These are phyloP conservation scores for Lactarius sp. DNA, from an alignment of 768 basidiomycete genomes.

Conservation along the genomic window DNA sequence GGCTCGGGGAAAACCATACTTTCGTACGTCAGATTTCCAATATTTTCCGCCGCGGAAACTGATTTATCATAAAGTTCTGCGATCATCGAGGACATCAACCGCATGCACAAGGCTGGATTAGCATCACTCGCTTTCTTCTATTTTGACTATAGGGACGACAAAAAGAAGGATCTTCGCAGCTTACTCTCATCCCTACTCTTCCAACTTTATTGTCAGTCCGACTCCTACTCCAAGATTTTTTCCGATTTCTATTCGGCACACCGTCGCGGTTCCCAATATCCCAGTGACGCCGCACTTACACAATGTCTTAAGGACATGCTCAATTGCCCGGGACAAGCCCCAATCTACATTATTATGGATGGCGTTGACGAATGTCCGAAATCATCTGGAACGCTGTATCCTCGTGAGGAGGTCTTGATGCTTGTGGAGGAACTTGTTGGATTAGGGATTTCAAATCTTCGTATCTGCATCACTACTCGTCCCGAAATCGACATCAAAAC, in stretches of 20 bases:
- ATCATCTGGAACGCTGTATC: neutral
- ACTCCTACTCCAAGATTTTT: neutral
- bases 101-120: neutral
- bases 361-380: slow-evolving; percentile 2
- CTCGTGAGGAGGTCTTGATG: neutral
- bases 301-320: neutral
- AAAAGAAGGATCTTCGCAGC: neutral
- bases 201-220: neutral
- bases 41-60: neutral
- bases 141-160: neutral
- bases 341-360: neutral
- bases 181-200: neutral
- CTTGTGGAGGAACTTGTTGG: neutral
- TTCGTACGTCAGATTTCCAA: neutral
- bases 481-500: neutral
- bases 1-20: neutral
- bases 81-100: neutral
- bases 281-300: neutral
- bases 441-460: neutral
- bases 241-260: neutral
- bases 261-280: neutral
- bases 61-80: neutral
- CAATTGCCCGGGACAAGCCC: neutral
- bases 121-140: neutral
- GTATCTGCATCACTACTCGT: neutral